Percentiles rank a stretch among this genome's conserved stretches.
phyloP scores from a whole-genome alignment of 495 filamentous ascomycete species.

The Emericellopsis terricola region DNA sequence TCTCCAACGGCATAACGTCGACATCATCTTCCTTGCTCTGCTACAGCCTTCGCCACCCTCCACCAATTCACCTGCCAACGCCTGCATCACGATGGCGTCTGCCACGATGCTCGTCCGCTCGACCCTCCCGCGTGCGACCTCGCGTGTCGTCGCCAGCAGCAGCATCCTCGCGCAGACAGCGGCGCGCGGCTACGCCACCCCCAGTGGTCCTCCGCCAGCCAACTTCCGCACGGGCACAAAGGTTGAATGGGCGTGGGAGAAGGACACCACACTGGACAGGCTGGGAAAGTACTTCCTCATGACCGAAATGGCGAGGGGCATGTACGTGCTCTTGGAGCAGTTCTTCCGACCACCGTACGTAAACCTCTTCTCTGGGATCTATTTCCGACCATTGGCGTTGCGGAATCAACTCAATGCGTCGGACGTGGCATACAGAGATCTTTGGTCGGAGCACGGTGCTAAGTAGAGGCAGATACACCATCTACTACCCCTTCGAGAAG shows the following conservation, averaged over 20 bases:
- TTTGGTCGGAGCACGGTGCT: not conserved
- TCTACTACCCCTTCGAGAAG: conserved; percentile 98
- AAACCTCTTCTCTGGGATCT: not conserved
- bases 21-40: conserved; percentile 1
- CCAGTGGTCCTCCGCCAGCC: conserved; percentile 55
- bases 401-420: too few species aligned
- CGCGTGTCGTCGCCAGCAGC: conserved; percentile 13
- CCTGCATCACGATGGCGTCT: conserved; percentile 2
- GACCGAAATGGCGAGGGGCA: conserved; percentile 87
- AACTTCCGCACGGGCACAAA: conserved; percentile 56
- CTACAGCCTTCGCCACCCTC: not conserved
- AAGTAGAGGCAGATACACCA: conserved; percentile 56
- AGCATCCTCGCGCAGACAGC: conserved; percentile 17
- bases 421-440: too few species aligned
- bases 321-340: conserved; percentile 96
- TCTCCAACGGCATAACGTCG: conserved; percentile 3
- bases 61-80: conserved; percentile 1
- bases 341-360: conserved; percentile 95
- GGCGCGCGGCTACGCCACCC: conserved; percentile 41
- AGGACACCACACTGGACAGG: conserved; percentile 57
- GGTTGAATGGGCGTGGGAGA: conserved; percentile 50
- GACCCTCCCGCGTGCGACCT: conserved; percentile 2
- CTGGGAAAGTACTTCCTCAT: conserved; percentile 85
- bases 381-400: not conserved
- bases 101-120: conserved; percentile 1